These are phyloP conservation scores for Penicillium lagena DNA, from an alignment of 495 filamentous ascomycete genomes.

Conservation along the genomic window DNA sequence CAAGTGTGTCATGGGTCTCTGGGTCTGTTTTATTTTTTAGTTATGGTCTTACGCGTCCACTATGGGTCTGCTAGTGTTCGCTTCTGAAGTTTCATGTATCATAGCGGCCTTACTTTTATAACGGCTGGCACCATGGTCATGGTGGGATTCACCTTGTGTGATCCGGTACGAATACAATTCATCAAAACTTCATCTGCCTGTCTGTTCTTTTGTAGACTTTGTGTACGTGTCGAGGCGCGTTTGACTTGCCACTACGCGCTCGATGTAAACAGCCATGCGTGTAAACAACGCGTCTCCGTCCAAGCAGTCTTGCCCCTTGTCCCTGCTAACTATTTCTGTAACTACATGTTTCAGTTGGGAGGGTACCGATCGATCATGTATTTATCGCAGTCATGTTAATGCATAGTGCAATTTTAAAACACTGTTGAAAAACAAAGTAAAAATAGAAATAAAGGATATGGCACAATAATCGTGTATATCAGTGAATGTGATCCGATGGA, in stretches of 20 bases:
- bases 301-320: too few species aligned
- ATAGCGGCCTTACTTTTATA: slow-evolving; percentile 38
- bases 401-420: too few species aligned
- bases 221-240: background rate
- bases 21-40: slow-evolving; percentile 40
- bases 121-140: slow-evolving; percentile 35
- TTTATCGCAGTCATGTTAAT: too few species aligned
- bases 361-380: too few species aligned
- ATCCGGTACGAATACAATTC: slow-evolving; percentile 40
- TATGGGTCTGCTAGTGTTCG: slow-evolving; percentile 40
- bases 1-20: slow-evolving; percentile 40
- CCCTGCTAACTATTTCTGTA: too few species aligned
- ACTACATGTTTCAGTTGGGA: too few species aligned
- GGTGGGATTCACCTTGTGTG: slow-evolving; percentile 25
- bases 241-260: background rate
- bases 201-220: background rate
- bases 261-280: too few species aligned
- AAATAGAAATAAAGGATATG: too few species aligned
- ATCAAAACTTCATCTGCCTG: slow-evolving; percentile 17
- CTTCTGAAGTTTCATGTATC: slow-evolving; percentile 41
- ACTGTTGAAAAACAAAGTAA: too few species aligned
- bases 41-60: slow-evolving; percentile 40
- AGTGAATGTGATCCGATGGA: too few species aligned
- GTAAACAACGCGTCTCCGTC: too few species aligned
- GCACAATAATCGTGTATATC: too few species aligned